phyloP scores from a whole-genome alignment of 2,329 filamentous ascomycete genomes.

The Passalora sequoiae region DNA sequence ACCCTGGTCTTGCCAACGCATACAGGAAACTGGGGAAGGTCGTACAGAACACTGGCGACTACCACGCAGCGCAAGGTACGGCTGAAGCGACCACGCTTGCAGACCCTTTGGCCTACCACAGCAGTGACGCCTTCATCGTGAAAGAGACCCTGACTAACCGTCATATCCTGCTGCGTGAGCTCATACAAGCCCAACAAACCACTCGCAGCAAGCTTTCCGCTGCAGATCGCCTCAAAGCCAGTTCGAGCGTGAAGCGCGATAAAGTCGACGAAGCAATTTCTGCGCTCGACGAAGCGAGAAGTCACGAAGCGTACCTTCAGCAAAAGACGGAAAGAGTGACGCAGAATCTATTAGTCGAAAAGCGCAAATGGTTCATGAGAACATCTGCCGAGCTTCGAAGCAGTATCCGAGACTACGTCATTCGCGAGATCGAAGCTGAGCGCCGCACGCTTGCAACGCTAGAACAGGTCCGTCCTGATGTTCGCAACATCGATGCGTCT shows the following conservation, averaged over 20 bases:
- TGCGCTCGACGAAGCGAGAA: conserved; percentile 79
- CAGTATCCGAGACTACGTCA: conserved; percentile 84
- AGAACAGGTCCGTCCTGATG: conserved; percentile 89
- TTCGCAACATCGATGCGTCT: conserved; percentile 84
- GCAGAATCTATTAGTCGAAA: conserved; percentile 79
- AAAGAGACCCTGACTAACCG: conserved; percentile 98
- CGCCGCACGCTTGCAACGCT: conserved; percentile 83
- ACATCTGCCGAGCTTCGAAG: conserved; percentile 78
- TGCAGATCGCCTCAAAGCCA: conserved; percentile 81
- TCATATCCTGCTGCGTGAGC: conserved; percentile 89
- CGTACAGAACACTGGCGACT: conserved; percentile 89
- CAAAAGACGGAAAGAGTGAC: conserved; percentile 88
- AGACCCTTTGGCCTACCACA: conserved; percentile 91
- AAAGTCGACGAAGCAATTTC: conserved; percentile 98
- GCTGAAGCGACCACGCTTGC: conserved; percentile 92
- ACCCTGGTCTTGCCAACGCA: conserved; percentile 78
- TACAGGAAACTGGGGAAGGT: conserved; percentile 94
- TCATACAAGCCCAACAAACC: conserved; percentile 81
- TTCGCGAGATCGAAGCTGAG: conserved; percentile 93
- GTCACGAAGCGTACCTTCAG: conserved; percentile 72
- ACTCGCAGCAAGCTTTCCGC: conserved; percentile 78
- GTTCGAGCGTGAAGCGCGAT: conserved; percentile 79
- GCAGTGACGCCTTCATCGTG: conserved; percentile 91
- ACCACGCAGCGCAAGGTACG: conserved; percentile 91
- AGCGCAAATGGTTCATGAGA: conserved; percentile 82